Conservation (phyloP, 2,329 filamentous ascomycete species). For the Akanthomyces uredinophilus region DNA sequence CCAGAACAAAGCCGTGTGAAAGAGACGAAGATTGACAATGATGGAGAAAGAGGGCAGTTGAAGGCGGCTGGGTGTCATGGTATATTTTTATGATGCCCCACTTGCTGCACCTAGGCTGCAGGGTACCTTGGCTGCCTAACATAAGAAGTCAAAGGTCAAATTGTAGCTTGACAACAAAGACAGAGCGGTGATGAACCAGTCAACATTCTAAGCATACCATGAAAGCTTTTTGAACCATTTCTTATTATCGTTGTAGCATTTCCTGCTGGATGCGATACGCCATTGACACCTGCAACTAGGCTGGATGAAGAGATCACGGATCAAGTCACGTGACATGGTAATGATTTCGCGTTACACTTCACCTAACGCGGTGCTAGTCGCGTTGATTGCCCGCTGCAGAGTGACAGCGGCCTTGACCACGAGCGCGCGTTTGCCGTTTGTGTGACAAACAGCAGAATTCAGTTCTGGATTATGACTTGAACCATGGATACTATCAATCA, state of each 20-base stretch:
- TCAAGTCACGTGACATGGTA: constrained; percentile 26
- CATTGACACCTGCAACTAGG: background rate
- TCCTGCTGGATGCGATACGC: background rate
- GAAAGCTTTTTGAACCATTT: no score
- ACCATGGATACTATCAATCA: background rate
- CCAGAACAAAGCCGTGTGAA: background rate
- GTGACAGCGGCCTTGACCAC: background rate
- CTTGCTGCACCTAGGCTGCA: constrained; percentile 7
- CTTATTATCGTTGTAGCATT: no score
- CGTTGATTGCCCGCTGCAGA: background rate
- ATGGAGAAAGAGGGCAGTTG: background rate
- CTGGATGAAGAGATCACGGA: background rate
- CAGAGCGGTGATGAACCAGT: background rate
- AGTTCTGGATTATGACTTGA: background rate
- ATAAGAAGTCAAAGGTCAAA: background rate
- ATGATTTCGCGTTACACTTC: constrained; percentile 25
- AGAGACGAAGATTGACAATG: background rate
- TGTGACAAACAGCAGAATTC: background rate
- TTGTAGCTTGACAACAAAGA: background rate
- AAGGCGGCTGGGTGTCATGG: background rate
- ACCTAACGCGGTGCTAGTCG: constrained; percentile 9
- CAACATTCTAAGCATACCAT: background rate
- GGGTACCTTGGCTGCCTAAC: background rate
- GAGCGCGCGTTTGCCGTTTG: background rate
- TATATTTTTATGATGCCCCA: constrained; percentile 6